Evolutionary conservation across 208 protist species (phyloP).

Genomic region (Leishmania martiniquensis): DNA sequence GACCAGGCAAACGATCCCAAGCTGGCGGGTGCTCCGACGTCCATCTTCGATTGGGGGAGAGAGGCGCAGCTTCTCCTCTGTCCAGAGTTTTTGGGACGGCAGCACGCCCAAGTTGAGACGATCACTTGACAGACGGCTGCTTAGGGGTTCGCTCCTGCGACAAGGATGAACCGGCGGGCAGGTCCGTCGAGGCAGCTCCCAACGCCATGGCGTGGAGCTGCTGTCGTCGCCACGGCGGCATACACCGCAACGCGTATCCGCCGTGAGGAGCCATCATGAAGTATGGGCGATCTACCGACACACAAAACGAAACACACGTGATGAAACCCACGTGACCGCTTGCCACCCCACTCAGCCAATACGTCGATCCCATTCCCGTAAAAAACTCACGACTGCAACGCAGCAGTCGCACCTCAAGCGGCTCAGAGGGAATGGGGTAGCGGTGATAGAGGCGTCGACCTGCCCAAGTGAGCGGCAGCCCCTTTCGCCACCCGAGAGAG

Average conservation of each 20-base stretch:
- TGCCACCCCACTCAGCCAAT: constrained; percentile 77
- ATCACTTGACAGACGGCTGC: constrained; percentile 1
- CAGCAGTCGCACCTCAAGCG: constrained; percentile 74
- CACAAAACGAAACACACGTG: constrained; percentile 68
- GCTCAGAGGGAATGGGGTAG: constrained; percentile 75
- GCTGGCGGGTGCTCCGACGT: background rate
- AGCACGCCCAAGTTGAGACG: background rate
- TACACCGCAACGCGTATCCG: constrained; percentile 70
- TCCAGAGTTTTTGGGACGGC: background rate
- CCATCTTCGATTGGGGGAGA: background rate
- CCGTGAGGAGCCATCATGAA: constrained; percentile 87
- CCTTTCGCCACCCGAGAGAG: constrained; percentile 74
- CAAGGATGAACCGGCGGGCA: background rate
- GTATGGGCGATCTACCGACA: constrained; percentile 71
- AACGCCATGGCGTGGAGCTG: constrained; percentile 59
- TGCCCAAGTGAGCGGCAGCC: constrained; percentile 45
- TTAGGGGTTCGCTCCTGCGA: background rate
- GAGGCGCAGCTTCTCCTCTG: background rate
- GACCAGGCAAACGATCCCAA: background rate
- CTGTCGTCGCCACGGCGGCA: constrained; percentile 81
- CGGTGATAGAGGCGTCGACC: constrained; percentile 78
- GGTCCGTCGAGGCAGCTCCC: constrained; percentile 1
- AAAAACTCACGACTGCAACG: constrained; percentile 64
- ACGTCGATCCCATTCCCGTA: constrained; percentile 85
- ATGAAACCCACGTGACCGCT: constrained; percentile 74